Percentiles rank a stretch among this genome's conserved stretches.
These are phyloP conservation scores for Jacaranda copaia DNA, from an alignment of 257 asterid genomes.

Conservation along the genomic window DNA sequence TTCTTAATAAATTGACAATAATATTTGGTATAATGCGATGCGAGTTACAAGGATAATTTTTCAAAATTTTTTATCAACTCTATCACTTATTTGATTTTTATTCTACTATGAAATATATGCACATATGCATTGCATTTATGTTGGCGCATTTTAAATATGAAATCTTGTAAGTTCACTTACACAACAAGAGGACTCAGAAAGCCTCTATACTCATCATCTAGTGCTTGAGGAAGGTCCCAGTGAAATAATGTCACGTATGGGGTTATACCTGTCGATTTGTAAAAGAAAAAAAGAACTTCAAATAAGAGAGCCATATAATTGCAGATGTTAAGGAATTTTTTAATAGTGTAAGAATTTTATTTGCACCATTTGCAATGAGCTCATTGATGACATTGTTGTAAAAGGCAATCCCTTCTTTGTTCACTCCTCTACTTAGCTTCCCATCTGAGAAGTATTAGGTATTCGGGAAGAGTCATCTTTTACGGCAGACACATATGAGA, in stretches of 20 bases:
- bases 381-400: constrained; percentile 69
- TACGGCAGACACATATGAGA: too few species aligned
- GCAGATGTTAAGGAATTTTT: too few species aligned
- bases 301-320: not conserved
- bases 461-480: too few species aligned
- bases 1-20: too few species aligned
- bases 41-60: too few species aligned
- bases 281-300: not conserved
- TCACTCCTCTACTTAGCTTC: constrained; percentile 63
- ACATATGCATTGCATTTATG: too few species aligned
- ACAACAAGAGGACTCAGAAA: constrained; percentile 56
- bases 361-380: constrained; percentile 59
- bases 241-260: constrained; percentile 73
- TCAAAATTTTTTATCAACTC: too few species aligned
- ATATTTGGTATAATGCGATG: too few species aligned
- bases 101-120: too few species aligned
- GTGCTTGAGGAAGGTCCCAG: constrained; percentile 82
- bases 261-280: constrained; percentile 49
- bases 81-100: too few species aligned
- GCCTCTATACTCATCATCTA: constrained; percentile 74
- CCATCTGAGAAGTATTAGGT: constrained; percentile 46
- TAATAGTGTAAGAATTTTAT: not conserved
- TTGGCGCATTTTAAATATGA: too few species aligned
- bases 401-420: constrained; percentile 62
- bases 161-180: constrained; percentile 46